phyloP scores from a whole-genome alignment of 306 rosid species.

The Phaseolus lunatus region DNA sequence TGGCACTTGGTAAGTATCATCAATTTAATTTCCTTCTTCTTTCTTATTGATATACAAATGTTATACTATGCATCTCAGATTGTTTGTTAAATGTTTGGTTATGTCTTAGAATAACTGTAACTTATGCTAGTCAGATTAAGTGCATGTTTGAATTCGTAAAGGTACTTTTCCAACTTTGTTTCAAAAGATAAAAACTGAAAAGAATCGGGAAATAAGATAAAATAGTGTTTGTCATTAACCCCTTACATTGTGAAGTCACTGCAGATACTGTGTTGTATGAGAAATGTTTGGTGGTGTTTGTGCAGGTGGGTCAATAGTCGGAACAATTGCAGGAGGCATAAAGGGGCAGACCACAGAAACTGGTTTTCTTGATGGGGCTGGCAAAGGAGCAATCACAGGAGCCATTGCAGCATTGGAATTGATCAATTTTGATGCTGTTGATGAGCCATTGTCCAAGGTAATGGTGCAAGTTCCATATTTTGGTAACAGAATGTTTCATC shows the following conservation, averaged over 20 bases:
- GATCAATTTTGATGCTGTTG: constrained; percentile 22
- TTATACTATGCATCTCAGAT: not conserved
- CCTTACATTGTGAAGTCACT: not conserved
- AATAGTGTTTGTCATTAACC: constrained; percentile 10
- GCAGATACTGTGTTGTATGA: not conserved
- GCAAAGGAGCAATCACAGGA: constrained; percentile 59
- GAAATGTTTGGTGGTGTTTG: constrained; percentile 7
- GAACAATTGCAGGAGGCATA: constrained; percentile 54
- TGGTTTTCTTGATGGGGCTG: constrained; percentile 62
- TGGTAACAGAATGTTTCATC: not conserved
- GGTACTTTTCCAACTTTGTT: not conserved
- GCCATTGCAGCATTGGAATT: constrained; percentile 57
- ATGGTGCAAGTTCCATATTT: not conserved
- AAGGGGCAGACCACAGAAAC: constrained; percentile 52
- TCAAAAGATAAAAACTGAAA: not conserved
- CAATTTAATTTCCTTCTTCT: not conserved
- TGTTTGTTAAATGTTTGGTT: no score
- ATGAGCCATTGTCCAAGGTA: constrained; percentile 48
- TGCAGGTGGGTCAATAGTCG: constrained; percentile 57
- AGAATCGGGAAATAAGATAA: not conserved
- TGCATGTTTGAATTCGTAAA: not conserved
- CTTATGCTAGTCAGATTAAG: not conserved
- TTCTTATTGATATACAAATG: no score
- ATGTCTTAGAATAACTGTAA: not conserved
- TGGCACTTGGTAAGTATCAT: constrained; percentile 51